Base-by-base conservation (phyloP, 768 basidiomycete species). In the Amanita fuliginea region DNA sequence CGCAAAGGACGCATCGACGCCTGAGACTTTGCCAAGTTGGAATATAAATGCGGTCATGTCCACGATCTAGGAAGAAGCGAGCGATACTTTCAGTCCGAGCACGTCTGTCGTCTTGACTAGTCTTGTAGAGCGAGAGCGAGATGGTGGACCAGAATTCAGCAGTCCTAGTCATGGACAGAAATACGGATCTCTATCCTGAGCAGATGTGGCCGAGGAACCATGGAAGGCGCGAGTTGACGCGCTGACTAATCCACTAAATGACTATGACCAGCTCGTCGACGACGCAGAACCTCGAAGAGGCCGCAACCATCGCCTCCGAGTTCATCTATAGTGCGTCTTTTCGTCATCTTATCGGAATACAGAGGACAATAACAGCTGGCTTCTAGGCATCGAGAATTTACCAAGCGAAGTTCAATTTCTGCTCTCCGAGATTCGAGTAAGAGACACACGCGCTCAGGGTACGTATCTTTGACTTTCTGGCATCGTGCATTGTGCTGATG, bases 371-470 rank as follows among this genome's bases (percentile, higher is more conserved):
- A 26, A 37, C 22, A 21, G 13, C 22, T 34, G 11, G 44, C 34
- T 39, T 16, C 2, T 6, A 78, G 76, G 70, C 56, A 64, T 78
- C 37, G 76, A 79, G 51, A 77, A 77, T 57, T 59, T 79, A 8
- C 77, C 77, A 1, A 63, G 67, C 50, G 77, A 79, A 61, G 72
- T 77, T 2, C 66, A 68, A 21, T 73, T 76, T 56, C 58, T 77
- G 33, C 61, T 77, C 21, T 70, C 74, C 52, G 77, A 79, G 59
- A 76, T 79, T 43, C 72, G 63, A 50, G 60, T 67, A 36, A 69
- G 70, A 54, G 77, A 79, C 46, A 63, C 57, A 16, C 65, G 65
- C 46, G 64, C 64, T 0, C 68, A 70, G 63, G 73, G 74, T 75
- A 36, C 14, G 67, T 52, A 30, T 30, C 5, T 45, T 21, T 35